These are phyloP conservation scores for Centrapalus pauciflorus DNA, from an alignment of 129 eudicot species.

Conservation along the genomic window DNA sequence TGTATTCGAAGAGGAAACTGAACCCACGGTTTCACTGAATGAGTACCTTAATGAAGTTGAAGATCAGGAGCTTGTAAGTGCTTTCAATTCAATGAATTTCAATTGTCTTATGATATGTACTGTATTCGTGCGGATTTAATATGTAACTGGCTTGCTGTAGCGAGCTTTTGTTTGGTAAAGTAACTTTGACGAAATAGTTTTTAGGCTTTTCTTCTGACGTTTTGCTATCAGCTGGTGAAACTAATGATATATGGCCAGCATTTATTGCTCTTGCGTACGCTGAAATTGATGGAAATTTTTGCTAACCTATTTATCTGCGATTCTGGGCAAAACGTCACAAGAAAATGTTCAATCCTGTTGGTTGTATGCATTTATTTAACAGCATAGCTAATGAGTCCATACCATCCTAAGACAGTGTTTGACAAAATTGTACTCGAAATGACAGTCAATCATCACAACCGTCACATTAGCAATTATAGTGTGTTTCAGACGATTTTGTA, in stretches of 20 bases:
- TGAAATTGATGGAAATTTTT: background rate
- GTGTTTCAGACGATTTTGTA: background rate
- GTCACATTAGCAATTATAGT: background rate
- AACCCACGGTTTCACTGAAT: conserved; percentile 55
- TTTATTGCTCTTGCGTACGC: background rate
- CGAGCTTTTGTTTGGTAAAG: background rate
- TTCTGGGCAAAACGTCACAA: background rate
- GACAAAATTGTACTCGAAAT: background rate
- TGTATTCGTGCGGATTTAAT: background rate
- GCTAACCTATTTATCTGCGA: background rate
- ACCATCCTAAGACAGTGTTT: background rate
- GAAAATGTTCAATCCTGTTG: background rate
- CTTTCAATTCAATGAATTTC: background rate
- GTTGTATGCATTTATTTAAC: background rate
- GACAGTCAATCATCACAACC: background rate
- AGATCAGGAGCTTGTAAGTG: conserved; percentile 72
- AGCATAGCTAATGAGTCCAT: background rate
- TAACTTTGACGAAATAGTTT: background rate
- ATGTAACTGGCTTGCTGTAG: background rate
- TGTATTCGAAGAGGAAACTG: conserved; percentile 68
- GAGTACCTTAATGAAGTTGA: conserved; percentile 74
- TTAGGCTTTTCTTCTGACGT: background rate
- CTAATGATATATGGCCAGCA: background rate
- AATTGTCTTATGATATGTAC: background rate
- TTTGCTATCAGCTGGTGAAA: background rate